Percentiles rank a stretch among this genome's conserved stretches.
Conservation (phyloP, 495 filamentous ascomycete species). For the Xylaria cubensis region DNA sequence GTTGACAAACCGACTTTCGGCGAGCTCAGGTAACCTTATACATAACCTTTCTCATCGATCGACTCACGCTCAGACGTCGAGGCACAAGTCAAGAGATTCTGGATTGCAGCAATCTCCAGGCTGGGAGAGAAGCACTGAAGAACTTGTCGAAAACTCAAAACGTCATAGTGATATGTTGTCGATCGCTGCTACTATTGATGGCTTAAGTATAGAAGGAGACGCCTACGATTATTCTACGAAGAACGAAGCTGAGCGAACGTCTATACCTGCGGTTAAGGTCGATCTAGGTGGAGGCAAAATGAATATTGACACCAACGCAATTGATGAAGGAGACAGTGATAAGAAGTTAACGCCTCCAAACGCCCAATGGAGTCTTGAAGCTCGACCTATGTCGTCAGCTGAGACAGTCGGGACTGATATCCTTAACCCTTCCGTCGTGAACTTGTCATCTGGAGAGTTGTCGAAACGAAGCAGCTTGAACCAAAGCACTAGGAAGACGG, state of each 20-base stretch:
- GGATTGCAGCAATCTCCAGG: constrained; percentile 36
- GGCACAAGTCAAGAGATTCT: constrained; percentile 31
- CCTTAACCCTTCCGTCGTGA: constrained; percentile 28
- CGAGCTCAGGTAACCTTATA: constrained; percentile 49
- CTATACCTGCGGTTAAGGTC: constrained; percentile 36
- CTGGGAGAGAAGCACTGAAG: constrained; percentile 48
- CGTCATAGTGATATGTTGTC: constrained; percentile 49
- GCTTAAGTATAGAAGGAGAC: constrained; percentile 50
- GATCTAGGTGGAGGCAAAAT: constrained; percentile 30
- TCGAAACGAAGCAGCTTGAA: constrained; percentile 33
- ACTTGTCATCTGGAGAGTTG: constrained; percentile 20
- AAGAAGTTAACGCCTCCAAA: constrained; percentile 14
- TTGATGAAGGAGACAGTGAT: background rate
- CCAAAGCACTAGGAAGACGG: constrained; percentile 30
- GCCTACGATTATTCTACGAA: constrained; percentile 22
- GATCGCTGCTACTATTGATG: constrained; percentile 61
- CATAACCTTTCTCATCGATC: constrained; percentile 56
- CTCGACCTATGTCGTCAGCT: constrained; percentile 34
- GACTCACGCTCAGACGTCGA: constrained; percentile 23
- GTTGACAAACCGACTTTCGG: constrained; percentile 55
- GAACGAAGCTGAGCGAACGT: constrained; percentile 14
- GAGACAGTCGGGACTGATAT: constrained; percentile 42
- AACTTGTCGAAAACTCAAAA: constrained; percentile 41
- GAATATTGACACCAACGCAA: background rate
- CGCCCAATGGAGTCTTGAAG: background rate